phyloP scores from a whole-genome alignment of 2,329 filamentous ascomycete genomes.

The Colletotrichum godetiae region DNA sequence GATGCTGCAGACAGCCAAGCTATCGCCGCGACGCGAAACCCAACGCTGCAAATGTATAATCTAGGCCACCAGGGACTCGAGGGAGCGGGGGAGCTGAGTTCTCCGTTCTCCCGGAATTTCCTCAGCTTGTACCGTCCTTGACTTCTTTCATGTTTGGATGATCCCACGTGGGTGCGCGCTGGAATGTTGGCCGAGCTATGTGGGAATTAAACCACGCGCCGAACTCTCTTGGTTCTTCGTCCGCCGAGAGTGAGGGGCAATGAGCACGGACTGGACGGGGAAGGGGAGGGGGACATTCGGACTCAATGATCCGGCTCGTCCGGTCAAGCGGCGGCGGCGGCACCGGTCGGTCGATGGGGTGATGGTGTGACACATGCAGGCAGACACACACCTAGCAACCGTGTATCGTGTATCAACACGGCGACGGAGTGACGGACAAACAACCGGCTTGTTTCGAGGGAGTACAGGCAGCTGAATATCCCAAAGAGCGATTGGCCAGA shows the following conservation, averaged over 20 bases:
- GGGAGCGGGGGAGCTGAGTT: neutral
- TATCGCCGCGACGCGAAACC: too few relatives aligned
- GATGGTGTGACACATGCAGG: neutral
- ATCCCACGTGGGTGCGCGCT: neutral
- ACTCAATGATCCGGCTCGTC: neutral
- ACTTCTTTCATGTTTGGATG: neutral
- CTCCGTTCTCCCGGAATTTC: neutral
- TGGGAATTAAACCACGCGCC: neutral
- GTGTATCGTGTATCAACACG: neutral
- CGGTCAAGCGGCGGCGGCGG: neutral
- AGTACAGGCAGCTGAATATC: neutral
- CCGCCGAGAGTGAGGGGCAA: neutral
- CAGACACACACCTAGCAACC: constrained; percentile 4
- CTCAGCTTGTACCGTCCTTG: neutral
- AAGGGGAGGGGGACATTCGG: neutral
- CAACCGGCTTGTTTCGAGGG: neutral
- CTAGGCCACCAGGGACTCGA: neutral
- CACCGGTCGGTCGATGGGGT: neutral
- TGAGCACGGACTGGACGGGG: neutral
- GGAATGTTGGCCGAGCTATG: neutral
- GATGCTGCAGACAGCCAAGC: too few relatives aligned
- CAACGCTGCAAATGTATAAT: neutral
- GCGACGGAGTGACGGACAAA: neutral
- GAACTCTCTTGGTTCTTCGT: neutral
- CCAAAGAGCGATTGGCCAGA: neutral